Base-by-base conservation (phyloP, 2,329 filamentous ascomycete species). In the Fusarium hostae region DNA sequence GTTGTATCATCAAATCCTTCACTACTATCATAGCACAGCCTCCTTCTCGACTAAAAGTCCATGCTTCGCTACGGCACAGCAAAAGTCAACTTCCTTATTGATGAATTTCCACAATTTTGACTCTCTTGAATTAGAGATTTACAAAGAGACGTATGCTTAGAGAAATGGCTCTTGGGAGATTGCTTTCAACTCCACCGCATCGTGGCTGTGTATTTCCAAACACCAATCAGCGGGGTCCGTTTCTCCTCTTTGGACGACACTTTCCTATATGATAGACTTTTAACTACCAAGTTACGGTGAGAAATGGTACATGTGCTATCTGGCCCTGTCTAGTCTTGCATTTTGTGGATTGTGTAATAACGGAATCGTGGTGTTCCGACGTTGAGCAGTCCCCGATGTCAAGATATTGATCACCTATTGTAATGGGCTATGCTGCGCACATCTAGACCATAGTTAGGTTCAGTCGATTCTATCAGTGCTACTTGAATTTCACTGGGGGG, bases 161-260 rank as follows among this genome's bases (percentile, higher is more conserved):
- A 41, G 26, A 41, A 37, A 43, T 30, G 18, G 16, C 13, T 26
- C 28, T 34, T 48, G 18, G 28, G 50, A 37, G 22, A 41, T 39
- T 41, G 35, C 45, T 48, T 34, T 20, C 44, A 52, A 71, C 68
- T 72, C 68, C 68, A 69, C 68, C 20, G 18, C 10, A 61, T 32
- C 20, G 64, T 66, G 69, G 69, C 69, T 71, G 59, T 72, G 69
- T 72, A 50, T 47, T 30, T 37, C n/a, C n/a, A 34, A 64, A 35
- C 30, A 39, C 69, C 51, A 71, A 66, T 58, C 39, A 41, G 34
- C 16, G 45, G 41, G 16, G n/a, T n/a, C 58, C 37, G 30, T 37
- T 34, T 64, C 44, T 60, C 40, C 47, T 50, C 37, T 45, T 41
- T 16, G 26, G 26, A 28, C 20, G 32, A 54, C 26, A 41, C 15